Conservation (phyloP, 768 basidiomycete species). For the Tricholoma sp. region DNA sequence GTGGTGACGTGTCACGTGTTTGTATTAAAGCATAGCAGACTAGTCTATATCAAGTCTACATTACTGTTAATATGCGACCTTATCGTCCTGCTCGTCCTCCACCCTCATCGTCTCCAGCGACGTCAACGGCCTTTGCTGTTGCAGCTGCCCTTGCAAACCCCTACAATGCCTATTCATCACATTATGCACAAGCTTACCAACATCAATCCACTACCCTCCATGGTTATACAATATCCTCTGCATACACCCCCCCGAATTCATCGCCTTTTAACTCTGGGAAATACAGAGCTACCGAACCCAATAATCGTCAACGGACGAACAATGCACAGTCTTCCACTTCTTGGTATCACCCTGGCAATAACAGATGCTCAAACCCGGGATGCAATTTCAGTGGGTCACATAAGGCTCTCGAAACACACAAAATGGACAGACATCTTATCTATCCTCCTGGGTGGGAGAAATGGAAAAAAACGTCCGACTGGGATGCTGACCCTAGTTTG, state of each 20-base stretch:
- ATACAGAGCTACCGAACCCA: background rate
- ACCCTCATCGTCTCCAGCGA: background rate
- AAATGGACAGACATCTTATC: slow-evolving; percentile 88
- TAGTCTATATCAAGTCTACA: background rate
- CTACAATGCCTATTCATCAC: slow-evolving; percentile 11
- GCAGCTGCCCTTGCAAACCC: slow-evolving; percentile 1
- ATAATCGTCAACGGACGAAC: background rate
- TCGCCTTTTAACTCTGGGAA: background rate
- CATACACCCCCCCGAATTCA: background rate
- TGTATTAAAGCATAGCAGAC: slow-evolving; percentile 1
- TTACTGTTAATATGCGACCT: slow-evolving; percentile 1
- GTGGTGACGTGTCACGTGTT: slow-evolving; percentile 18
- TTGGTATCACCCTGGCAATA: slow-evolving; percentile 64
- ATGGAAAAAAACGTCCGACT: slow-evolving; percentile 48
- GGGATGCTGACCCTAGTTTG: slow-evolving; percentile 81
- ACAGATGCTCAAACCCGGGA: slow-evolving; percentile 53
- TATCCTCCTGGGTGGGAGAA: slow-evolving; percentile 72
- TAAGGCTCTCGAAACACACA: slow-evolving; percentile 71
- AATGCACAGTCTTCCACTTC: slow-evolving; percentile 12
- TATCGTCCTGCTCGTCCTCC: background rate
- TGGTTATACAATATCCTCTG: background rate
- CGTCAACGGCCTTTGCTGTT: background rate
- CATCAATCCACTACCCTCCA: slow-evolving; percentile 1
- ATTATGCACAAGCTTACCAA: slow-evolving; percentile 17
- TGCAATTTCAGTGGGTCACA: slow-evolving; percentile 67